Conservation (phyloP, 441 rosid species). For the Erodium moschatum region DNA sequence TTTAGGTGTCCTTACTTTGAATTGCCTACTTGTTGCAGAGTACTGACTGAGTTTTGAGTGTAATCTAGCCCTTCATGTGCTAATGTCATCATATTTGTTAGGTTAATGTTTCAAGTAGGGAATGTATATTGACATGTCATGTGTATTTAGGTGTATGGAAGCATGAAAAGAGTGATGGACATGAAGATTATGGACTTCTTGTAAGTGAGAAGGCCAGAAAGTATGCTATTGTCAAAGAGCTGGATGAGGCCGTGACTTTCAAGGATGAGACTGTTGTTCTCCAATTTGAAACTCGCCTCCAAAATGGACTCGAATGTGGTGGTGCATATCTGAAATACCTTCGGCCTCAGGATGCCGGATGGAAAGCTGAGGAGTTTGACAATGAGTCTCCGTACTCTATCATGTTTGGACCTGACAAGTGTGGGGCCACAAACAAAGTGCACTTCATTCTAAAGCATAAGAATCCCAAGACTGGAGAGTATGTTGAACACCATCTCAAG, state of each 20-base stretch:
- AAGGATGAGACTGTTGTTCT: conserved; percentile 23
- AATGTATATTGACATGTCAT: background rate
- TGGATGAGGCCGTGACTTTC: conserved; percentile 20
- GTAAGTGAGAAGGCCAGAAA: conserved; percentile 29
- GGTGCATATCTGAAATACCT: conserved; percentile 34
- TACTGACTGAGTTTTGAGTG: no score
- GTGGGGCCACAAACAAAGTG: conserved; percentile 29
- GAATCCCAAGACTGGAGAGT: conserved; percentile 26
- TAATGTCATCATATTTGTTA: background rate
- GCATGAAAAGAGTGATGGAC: conserved; percentile 30
- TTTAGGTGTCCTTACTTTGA: no score
- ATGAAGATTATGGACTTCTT: conserved; percentile 32
- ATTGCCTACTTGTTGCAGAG: no score
- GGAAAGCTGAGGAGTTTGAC: conserved; percentile 23
- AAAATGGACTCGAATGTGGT: conserved; percentile 28
- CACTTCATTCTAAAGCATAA: conserved; percentile 31
- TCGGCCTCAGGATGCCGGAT: conserved; percentile 27
- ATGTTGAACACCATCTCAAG: conserved; percentile 26
- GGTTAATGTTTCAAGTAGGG: background rate
- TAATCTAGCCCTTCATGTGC: no score
- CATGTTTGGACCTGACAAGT: background rate
- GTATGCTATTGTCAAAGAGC: conserved; percentile 24
- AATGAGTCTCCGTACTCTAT: conserved; percentile 5
- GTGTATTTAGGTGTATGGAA: conserved; percentile 28
- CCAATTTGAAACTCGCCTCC: conserved; percentile 32